A percentile compares a stretch with the other conserved stretches of the same genome.
These are phyloP conservation scores for Penicillium oxalicum DNA, from an alignment of 2,329 filamentous ascomycete genomes.

Conservation along the genomic window DNA sequence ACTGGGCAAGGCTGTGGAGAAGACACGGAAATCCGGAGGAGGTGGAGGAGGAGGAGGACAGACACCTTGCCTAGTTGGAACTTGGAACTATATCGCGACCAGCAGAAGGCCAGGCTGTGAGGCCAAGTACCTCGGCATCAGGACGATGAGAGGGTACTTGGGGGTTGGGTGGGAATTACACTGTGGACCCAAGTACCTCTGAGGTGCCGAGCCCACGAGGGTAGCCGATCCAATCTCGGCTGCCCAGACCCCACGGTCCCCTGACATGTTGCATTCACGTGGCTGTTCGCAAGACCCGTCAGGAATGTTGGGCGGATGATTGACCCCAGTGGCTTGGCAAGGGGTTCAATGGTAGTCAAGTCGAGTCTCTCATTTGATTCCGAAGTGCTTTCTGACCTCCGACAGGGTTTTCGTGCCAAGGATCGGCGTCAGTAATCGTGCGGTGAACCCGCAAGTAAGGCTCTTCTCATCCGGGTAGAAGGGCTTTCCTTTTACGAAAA, in stretches of 20 bases:
- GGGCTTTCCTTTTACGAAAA: no score
- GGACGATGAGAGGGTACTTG: conserved; percentile 5
- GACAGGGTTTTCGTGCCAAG: no score
- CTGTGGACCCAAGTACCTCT: conserved; percentile 9
- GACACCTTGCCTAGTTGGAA: conserved; percentile 11
- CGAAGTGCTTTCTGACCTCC: no score
- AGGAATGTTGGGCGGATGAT: no score
- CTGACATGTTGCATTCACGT: conserved; percentile 12
- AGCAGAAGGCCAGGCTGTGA: neutral
- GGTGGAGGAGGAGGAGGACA: neutral
- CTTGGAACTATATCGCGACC: conserved; percentile 7
- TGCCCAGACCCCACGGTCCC: conserved; percentile 8
- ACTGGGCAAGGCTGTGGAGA: conserved; percentile 12
- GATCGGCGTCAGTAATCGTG: no score
- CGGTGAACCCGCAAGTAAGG: no score
- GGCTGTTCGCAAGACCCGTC: neutral
- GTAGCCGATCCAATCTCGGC: neutral
- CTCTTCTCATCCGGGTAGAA: no score
- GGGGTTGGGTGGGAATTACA: neutral
- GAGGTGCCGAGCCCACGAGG: neutral
- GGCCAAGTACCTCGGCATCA: conserved; percentile 15
- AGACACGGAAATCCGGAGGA: conserved; percentile 15
- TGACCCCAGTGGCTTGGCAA: no score
- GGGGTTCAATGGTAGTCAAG: neutral
- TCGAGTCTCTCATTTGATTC: neutral